Evolutionary conservation across 179 eudicot species (phyloP).

Genomic region (Amaranthus tricolor): DNA sequence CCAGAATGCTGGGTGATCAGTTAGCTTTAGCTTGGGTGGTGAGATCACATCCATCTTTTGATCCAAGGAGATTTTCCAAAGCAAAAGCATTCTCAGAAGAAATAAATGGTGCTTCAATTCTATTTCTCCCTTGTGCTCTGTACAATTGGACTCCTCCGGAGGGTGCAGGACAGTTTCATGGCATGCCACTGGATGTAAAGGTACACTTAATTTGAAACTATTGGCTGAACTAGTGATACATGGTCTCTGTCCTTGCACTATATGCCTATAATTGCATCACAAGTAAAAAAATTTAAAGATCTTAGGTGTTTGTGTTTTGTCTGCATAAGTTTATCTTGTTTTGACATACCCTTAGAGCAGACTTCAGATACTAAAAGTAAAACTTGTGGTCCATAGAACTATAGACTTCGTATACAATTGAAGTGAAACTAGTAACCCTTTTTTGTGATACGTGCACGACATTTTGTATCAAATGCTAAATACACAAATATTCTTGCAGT

Average conservation of each 20-base stretch:
- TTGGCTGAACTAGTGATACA: background rate
- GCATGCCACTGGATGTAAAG: conserved; percentile 98
- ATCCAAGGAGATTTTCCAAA: conserved; percentile 56
- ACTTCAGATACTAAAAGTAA: too few species aligned
- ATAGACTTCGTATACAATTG: too few species aligned
- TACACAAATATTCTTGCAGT: too few species aligned
- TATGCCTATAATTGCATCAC: background rate
- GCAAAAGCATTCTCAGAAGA: conserved; percentile 54
- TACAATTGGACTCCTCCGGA: conserved; percentile 99
- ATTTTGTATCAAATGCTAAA: too few species aligned
- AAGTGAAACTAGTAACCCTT: too few species aligned
- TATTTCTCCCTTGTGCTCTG: conserved; percentile 74
- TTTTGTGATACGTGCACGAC: too few species aligned
- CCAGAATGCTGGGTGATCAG: conserved; percentile 96
- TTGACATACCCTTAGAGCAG: background rate
- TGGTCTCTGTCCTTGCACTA: background rate
- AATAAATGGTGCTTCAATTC: conserved; percentile 58
- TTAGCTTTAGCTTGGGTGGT: conserved; percentile 90
- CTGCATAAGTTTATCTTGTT: background rate
- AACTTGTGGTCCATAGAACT: too few species aligned
- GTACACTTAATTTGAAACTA: conserved; percentile 29
- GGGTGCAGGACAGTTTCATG: conserved; percentile 97
- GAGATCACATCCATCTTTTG: conserved; percentile 64
- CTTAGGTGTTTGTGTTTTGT: background rate
- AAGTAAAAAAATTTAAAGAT: background rate